Percentiles rank a stretch among this genome's conserved stretches.
Evolutionary conservation across 2,329 filamentous ascomycete genomes (phyloP).

Genomic region (Emmonsiellopsis sp.): DNA sequence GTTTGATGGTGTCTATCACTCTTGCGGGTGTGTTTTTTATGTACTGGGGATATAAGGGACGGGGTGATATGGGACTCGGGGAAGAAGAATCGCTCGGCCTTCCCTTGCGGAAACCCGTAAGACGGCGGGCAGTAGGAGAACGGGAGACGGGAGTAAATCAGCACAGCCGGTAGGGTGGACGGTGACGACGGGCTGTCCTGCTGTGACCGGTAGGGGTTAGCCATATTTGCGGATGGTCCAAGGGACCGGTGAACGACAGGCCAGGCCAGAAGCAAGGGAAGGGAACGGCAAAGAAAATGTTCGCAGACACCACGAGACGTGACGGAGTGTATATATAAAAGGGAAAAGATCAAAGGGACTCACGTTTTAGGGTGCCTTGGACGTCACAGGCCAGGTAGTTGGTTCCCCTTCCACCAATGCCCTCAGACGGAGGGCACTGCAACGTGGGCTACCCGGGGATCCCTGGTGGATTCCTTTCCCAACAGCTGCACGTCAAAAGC

Average conservation of each 20-base stretch:
- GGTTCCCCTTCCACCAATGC: neutral
- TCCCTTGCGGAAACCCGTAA: conserved; percentile 7
- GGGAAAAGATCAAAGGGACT: neutral
- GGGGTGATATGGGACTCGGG: neutral
- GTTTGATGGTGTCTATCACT: neutral
- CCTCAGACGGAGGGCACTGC: conserved; percentile 1
- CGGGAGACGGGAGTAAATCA: conserved; percentile 4
- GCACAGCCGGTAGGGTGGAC: neutral
- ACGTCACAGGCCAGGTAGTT: neutral
- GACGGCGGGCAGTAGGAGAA: conserved; percentile 1
- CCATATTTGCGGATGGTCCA: neutral
- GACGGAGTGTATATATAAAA: neutral
- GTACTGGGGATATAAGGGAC: neutral
- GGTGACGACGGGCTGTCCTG: neutral
- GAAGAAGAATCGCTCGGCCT: conserved; percentile 5
- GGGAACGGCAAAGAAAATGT: neutral
- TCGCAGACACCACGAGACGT: neutral
- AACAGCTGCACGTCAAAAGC: neutral
- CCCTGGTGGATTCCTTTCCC: neutral
- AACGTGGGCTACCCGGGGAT: neutral
- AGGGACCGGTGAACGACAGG: neutral
- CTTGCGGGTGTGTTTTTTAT: neutral
- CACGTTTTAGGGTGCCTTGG: neutral
- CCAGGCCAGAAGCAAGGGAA: no score
- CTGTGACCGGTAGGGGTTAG: neutral